These are phyloP conservation scores for Fusarium musae DNA, from an alignment of 2,329 filamentous ascomycete species.

Conservation along the genomic window DNA sequence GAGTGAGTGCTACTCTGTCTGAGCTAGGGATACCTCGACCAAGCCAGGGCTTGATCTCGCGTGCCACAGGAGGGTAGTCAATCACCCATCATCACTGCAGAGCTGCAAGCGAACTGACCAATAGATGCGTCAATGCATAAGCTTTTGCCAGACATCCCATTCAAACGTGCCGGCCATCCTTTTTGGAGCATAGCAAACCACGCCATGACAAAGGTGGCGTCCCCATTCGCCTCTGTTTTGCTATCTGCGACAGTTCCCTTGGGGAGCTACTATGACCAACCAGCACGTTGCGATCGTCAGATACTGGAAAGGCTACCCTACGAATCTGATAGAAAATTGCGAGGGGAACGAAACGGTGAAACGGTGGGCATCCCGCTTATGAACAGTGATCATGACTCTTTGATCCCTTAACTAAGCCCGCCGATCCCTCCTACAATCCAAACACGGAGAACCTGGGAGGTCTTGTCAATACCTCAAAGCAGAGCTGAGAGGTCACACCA, in stretches of 20 bases:
- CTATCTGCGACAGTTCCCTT: not conserved
- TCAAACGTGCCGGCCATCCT: constrained; percentile 32
- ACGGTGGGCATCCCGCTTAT: constrained; percentile 5
- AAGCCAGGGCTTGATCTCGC: constrained; percentile 27
- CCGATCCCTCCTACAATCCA: constrained; percentile 25
- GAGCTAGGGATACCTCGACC: constrained; percentile 18
- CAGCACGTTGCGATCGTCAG: constrained; percentile 30
- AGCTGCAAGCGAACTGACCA: constrained; percentile 12
- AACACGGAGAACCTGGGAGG: constrained; percentile 19
- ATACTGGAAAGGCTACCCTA: not conserved
- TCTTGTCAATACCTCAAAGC: constrained; percentile 14
- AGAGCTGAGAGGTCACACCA: constrained; percentile 33
- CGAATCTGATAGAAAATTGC: not conserved
- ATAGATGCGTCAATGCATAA: constrained; percentile 20
- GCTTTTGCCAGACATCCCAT: constrained; percentile 24
- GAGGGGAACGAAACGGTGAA: not conserved
- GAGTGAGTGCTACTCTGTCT: constrained; percentile 6
- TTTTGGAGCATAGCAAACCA: constrained; percentile 21
- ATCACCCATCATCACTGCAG: constrained; percentile 31
- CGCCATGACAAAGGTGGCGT: constrained; percentile 39
- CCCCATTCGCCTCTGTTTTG: constrained; percentile 5
- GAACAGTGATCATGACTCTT: constrained; percentile 30
- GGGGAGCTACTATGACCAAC: constrained; percentile 9
- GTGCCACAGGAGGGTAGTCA: constrained; percentile 27
- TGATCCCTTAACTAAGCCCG: not conserved